Conservation (phyloP, 179 eudicot species). For the Spergularia azorica region DNA sequence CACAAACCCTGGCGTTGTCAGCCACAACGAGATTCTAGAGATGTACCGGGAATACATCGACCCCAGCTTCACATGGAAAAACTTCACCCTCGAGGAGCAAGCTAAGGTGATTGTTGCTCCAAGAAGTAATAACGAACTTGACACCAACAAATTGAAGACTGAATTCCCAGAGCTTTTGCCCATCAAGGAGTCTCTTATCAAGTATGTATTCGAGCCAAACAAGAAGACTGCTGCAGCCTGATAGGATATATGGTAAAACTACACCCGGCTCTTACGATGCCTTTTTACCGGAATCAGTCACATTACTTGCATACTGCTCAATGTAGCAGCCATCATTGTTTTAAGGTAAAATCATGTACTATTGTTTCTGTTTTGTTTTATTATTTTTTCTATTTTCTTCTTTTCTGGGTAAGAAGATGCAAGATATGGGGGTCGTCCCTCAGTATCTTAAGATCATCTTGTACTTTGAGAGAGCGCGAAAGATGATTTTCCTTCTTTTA, state of each 20-base stretch:
- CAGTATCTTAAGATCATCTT: background rate
- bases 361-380: slow-evolving; percentile 21
- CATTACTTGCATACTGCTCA: slow-evolving; percentile 13
- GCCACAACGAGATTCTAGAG: slow-evolving; percentile 62
- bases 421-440: background rate
- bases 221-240: slow-evolving; percentile 28
- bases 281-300: slow-evolving; percentile 14
- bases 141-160: slow-evolving; percentile 46
- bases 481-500: background rate
- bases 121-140: slow-evolving; percentile 65
- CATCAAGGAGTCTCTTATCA: slow-evolving; percentile 37
- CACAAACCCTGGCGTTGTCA: slow-evolving; percentile 63
- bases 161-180: slow-evolving; percentile 37
- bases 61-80: slow-evolving; percentile 54
- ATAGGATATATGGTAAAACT: slow-evolving; percentile 8
- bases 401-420: background rate
- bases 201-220: slow-evolving; percentile 36
- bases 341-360: slow-evolving; percentile 5
- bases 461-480: background rate
- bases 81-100: slow-evolving; percentile 57
- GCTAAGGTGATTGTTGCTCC: slow-evolving; percentile 65
- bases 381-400: slow-evolving; percentile 15
- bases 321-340: background rate
- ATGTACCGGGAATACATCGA: slow-evolving; percentile 54
- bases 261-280: background rate